phyloP scores from a whole-genome alignment of 768 basidiomycete genomes.

The Tricholoma bakamatsutake region DNA sequence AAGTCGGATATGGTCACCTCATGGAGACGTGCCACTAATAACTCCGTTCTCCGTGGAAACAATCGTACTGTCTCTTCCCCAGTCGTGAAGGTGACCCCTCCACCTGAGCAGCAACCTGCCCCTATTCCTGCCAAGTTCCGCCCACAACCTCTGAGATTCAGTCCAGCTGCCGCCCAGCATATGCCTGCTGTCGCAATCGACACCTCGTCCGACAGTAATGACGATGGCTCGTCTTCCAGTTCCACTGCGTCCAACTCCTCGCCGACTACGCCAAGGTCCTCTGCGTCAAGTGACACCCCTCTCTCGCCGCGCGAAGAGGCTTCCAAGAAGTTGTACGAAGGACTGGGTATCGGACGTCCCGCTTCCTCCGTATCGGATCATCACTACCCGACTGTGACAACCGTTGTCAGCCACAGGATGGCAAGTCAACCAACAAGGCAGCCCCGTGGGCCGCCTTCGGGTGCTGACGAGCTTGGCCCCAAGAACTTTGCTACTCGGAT shows the following conservation, averaged over 20 bases:
- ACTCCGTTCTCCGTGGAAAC: conserved; percentile 60
- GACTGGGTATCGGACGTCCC: conserved; percentile 78
- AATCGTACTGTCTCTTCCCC: conserved; percentile 61
- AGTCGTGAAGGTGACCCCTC: conserved; percentile 68
- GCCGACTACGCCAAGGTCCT: conserved; percentile 71
- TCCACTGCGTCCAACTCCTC: conserved; percentile 49
- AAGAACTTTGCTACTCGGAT: conserved; percentile 88
- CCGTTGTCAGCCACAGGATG: conserved; percentile 49
- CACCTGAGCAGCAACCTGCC: conserved; percentile 54
- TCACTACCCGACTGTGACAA: conserved; percentile 28
- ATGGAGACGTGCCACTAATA: conserved; percentile 74
- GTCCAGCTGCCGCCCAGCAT: conserved; percentile 42
- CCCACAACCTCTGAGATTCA: conserved; percentile 66
- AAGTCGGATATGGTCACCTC: conserved; percentile 77
- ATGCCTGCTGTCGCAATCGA: conserved; percentile 55
- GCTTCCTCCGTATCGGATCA: conserved; percentile 39
- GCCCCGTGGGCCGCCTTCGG: conserved; percentile 83
- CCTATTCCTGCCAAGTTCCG: conserved; percentile 42
- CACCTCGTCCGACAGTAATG: conserved; percentile 42
- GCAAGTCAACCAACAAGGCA: conserved; percentile 75
- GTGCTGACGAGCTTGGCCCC: conserved; percentile 79
- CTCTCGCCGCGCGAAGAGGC: conserved; percentile 86
- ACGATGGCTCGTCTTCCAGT: conserved; percentile 54
- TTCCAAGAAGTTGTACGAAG: conserved; percentile 82
- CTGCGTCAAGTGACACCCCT: conserved; percentile 53